phyloP scores from a whole-genome alignment of 805 yeast genomes.

The Metschnikowia arizonensis region DNA sequence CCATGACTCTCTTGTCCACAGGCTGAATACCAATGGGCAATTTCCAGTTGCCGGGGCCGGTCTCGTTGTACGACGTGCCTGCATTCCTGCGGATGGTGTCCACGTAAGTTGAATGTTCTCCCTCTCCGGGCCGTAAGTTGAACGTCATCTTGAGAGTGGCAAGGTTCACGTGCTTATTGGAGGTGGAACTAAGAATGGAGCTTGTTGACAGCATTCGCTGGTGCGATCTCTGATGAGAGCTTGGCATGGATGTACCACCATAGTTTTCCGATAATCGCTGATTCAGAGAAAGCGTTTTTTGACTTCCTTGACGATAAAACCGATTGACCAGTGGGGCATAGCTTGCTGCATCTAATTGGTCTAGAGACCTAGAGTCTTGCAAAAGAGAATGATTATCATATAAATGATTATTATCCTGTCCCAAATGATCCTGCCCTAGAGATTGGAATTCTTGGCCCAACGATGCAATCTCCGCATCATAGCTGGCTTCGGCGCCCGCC shows the following conservation, averaged over 20 bases:
- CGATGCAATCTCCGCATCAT: neutral
- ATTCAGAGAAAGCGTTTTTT: neutral
- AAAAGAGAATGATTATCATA: neutral
- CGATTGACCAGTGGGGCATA: neutral
- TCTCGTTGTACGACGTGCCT: constrained; percentile 48
- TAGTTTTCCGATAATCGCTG: neutral
- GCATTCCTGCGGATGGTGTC: constrained; percentile 39
- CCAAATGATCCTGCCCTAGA: neutral
- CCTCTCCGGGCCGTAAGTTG: constrained; percentile 43
- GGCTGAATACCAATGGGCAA: constrained; percentile 56
- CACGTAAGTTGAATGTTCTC: constrained; percentile 50
- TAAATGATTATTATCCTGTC: no score
- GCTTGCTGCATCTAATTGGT: constrained; percentile 3
- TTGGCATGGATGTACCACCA: neutral
- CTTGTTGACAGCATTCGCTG: constrained; percentile 27
- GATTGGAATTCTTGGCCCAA: constrained; percentile 1
- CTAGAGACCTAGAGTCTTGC: neutral
- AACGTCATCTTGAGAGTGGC: constrained; percentile 35
- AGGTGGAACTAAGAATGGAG: constrained; percentile 31
- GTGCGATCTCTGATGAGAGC: constrained; percentile 5
- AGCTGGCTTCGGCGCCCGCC: neutral
- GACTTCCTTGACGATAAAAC: constrained; percentile 1
- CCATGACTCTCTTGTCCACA: constrained; percentile 29
- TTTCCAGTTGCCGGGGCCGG: constrained; percentile 45
- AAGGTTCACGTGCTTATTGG: constrained; percentile 34